Evolutionary conservation across 139 green algal genomes (phyloP).

Genomic region (Spirogloea muscicola): DNA sequence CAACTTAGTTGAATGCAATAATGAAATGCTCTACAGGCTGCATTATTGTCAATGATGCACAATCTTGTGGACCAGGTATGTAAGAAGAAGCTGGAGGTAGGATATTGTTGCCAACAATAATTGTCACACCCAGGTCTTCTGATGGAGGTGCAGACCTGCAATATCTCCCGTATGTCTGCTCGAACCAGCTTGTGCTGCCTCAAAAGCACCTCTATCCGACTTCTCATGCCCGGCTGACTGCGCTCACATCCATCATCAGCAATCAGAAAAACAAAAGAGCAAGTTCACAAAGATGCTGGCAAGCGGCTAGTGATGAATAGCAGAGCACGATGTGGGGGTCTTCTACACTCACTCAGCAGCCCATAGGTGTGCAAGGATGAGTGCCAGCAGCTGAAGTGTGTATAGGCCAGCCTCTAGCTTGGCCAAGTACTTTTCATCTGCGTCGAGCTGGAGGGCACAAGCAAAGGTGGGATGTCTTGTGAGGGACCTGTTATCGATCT

Average conservation of each 20-base stretch:
- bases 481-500: no score
- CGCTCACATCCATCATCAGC: neutral
- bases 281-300: neutral
- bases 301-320: neutral
- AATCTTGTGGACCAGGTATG: neutral
- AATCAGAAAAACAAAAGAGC: neutral
- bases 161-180: slow-evolving; percentile 11
- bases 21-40: no score
- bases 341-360: slow-evolving; percentile 22
- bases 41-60: neutral
- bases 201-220: slow-evolving; percentile 33
- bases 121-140: neutral
- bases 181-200: slow-evolving; percentile 16
- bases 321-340: neutral
- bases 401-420: slow-evolving; percentile 42
- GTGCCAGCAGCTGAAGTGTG: slow-evolving; percentile 35
- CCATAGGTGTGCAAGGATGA: slow-evolving; percentile 38
- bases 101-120: neutral
- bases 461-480: neutral
- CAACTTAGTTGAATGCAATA: no score
- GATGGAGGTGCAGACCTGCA: slow-evolving; percentile 6
- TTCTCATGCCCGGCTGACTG: slow-evolving; percentile 24
- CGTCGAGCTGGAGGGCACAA: slow-evolving; percentile 5
- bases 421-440: slow-evolving; percentile 32
- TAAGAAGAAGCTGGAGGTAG: neutral